These are phyloP conservation scores for Oxyria digyna DNA, from an alignment of 148 eudicot species.

Conservation along the genomic window DNA sequence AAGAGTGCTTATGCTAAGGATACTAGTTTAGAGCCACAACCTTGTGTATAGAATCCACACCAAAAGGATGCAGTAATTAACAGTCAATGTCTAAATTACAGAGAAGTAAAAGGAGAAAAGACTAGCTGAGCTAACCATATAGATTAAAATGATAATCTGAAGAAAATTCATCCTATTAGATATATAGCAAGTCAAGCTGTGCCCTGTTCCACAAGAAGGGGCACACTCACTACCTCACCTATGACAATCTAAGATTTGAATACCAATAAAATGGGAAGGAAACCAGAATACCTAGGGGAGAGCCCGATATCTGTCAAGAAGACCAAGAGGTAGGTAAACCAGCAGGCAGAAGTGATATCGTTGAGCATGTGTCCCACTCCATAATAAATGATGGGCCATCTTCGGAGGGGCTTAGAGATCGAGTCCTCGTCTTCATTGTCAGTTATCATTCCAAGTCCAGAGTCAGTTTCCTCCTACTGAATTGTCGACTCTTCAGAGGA, in stretches of 20 bases:
- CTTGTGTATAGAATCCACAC: neutral
- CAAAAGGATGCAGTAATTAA: neutral
- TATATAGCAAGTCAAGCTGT: neutral
- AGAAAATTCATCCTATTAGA: neutral
- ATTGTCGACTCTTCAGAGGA: neutral
- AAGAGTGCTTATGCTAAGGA: neutral
- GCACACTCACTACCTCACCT: neutral
- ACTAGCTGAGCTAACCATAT: neutral
- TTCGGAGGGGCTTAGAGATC: constrained; percentile 32
- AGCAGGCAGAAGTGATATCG: constrained; percentile 90
- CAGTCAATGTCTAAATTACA: neutral
- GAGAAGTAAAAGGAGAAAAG: neutral
- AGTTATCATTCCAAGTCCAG: constrained; percentile 18
- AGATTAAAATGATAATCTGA: neutral
- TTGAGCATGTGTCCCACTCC: constrained; percentile 96
- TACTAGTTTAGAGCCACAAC: neutral
- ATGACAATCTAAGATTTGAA: neutral
- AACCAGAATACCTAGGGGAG: constrained; percentile 44
- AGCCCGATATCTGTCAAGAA: constrained; percentile 83
- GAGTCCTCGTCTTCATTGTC: constrained; percentile 32
- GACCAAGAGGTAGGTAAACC: constrained; percentile 91
- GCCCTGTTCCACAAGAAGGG: neutral
- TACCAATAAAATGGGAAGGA: neutral
- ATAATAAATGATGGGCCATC: constrained; percentile 56
- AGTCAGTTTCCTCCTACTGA: neutral